A percentile compares a stretch with the other conserved stretches of the same genome.
These are phyloP conservation scores for Neurospora sp. DNA, from an alignment of 2,329 filamentous ascomycete genomes.

Conservation along the genomic window DNA sequence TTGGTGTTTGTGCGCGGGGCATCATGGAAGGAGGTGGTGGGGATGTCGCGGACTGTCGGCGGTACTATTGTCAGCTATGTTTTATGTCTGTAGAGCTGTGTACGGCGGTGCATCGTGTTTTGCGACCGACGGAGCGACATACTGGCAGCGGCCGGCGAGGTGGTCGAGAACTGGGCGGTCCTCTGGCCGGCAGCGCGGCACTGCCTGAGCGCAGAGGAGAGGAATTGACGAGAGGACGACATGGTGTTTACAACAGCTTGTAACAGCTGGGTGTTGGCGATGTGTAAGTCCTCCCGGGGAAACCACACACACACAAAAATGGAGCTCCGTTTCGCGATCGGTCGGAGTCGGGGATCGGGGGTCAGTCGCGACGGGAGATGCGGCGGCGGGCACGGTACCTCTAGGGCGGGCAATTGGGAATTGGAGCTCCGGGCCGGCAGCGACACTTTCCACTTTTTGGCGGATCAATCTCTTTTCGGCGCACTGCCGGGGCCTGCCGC, in stretches of 20 bases:
- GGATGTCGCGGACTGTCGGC: neutral
- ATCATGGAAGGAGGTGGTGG: neutral
- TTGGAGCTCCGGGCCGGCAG: neutral
- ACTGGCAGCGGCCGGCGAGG: constrained; percentile 6
- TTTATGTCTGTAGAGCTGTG: neutral
- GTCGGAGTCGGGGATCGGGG: neutral
- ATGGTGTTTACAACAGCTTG: constrained; percentile 3
- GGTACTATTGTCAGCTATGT: neutral
- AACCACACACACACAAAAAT: neutral
- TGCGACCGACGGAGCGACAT: neutral
- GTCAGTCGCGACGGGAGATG: neutral
- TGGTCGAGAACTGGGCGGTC: constrained; percentile 7
- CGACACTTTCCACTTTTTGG: constrained; percentile 13
- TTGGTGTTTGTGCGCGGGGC: neutral
- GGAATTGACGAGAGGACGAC: constrained; percentile 14
- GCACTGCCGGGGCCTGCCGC: neutral
- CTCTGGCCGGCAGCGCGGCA: constrained; percentile 1
- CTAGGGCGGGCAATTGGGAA: neutral
- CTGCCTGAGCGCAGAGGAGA: constrained; percentile 14
- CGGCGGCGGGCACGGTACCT: neutral
- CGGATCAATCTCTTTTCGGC: constrained; percentile 10
- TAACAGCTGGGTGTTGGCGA: neutral
- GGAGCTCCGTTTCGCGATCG: neutral
- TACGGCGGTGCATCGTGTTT: neutral
- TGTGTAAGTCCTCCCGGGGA: neutral